Evolutionary conservation across 345 rosid species (phyloP), one percentile per base, ranked within the genome.

Genomic region (Zanthoxylum bungeanum): DNA sequence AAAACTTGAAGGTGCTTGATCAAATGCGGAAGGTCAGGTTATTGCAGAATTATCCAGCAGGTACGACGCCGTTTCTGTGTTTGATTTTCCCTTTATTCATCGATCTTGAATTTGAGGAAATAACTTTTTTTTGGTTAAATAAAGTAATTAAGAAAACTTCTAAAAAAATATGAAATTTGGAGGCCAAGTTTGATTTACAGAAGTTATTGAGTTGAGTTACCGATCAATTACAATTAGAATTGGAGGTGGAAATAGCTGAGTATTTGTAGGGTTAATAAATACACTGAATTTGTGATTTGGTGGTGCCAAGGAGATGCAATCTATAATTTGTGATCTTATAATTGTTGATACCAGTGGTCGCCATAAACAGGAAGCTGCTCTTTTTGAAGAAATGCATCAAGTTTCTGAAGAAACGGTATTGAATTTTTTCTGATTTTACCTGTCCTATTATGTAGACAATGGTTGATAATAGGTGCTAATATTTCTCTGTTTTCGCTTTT

Each of bases 361-460:
- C 37, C 98, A 94, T 79, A 92, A 88, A 76, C 98, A 92, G 80
- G 98, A 94, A 82, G 97, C 92, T 80, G 73, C 98, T 31, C 92
- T 94, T 64, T 94, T 92, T 81, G 98, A 94, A 85, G 98, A 92
- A 85, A 92, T 94, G 96, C 96, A 90, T 44, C 96, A 89, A 94
- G 98, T 94, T 71, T 81, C 97, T 68, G 98, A 90, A 85, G 97
- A 97, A 78, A 89, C 91, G 85, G 98, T 89, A 84, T 60, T 58
- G 22, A 52, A 57, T 49, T 61, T 46, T n/a, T 49, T 52, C 28
- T 67, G 24, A 22, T 62, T 17, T 63, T 60, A 6, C 39, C 34
- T 72, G 21, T 44, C 24, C n/a, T 16, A 37, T 28, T 47, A 36
- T 57, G 28, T 42, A 36, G 49, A 60, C 17, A 33, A 5, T 50